These are phyloP conservation scores for Fusarium lateritium DNA, from an alignment of 2,329 filamentous ascomycete genomes.

Conservation along the genomic window DNA sequence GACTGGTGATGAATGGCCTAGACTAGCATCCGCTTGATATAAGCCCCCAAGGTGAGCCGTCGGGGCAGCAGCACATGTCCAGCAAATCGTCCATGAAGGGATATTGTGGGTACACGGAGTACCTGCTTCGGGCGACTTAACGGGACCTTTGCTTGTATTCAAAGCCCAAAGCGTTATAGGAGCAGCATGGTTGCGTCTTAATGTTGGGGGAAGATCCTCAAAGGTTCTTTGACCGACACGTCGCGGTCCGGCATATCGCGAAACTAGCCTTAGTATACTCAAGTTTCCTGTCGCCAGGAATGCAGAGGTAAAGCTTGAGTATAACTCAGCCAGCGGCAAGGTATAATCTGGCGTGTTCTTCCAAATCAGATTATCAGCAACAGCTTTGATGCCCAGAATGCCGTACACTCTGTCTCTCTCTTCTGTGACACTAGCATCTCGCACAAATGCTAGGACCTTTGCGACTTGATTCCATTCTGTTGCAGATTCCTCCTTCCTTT, in stretches of 20 bases:
- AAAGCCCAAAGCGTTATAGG: background rate
- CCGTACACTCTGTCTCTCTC: conserved; percentile 23
- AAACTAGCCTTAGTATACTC: background rate
- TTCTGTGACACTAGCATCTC: background rate
- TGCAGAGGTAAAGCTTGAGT: background rate
- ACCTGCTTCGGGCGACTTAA: background rate
- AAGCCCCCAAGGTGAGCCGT: background rate
- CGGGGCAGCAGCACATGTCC: conserved; percentile 12
- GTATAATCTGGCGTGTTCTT: background rate
- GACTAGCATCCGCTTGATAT: background rate
- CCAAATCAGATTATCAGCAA: background rate
- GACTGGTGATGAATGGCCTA: background rate
- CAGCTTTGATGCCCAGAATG: conserved; percentile 8
- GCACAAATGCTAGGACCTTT: background rate
- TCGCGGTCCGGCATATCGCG: background rate
- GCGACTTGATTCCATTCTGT: background rate
- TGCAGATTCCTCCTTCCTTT: rapidly evolving
- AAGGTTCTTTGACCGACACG: background rate
- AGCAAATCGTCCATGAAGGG: conserved; percentile 13
- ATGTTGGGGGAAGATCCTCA: background rate
- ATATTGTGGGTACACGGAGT: background rate
- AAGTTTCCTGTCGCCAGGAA: background rate
- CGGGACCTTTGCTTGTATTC: background rate
- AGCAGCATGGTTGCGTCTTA: background rate
- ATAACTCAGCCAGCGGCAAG: background rate